Conservation (phyloP, 2,329 filamentous ascomycete species). For the Setomelanomma holmii region DNA sequence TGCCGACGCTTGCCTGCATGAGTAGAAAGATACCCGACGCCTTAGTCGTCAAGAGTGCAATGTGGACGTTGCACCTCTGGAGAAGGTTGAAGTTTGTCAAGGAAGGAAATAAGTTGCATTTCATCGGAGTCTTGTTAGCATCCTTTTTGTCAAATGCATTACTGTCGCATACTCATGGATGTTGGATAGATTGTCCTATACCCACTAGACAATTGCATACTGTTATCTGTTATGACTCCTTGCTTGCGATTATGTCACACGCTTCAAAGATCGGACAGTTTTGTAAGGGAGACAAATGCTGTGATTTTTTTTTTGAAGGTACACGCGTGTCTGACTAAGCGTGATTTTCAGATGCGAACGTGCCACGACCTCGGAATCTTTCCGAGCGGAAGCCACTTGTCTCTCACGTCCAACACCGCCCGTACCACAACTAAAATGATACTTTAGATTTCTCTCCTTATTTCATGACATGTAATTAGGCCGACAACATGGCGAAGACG, state of each 20-base stretch:
- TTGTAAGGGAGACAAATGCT: not conserved
- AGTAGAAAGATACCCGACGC: constrained; percentile 36
- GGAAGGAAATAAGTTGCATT: not conserved
- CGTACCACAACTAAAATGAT: not conserved
- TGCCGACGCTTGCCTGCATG: constrained; percentile 16
- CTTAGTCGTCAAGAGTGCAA: constrained; percentile 23
- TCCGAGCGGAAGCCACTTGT: constrained; percentile 4
- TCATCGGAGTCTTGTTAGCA: constrained; percentile 1
- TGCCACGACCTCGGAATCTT: constrained; percentile 2
- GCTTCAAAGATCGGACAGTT: not conserved
- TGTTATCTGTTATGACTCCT: not conserved
- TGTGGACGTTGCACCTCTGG: constrained; percentile 10
- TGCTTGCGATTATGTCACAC: no score
- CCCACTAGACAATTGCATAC: constrained; percentile 10
- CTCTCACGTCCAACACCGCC: not conserved
- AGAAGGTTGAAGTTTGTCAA: not conserved
- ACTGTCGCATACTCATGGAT: not conserved
- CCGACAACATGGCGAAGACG: constrained; percentile 26
- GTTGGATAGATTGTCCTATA: constrained; percentile 21
- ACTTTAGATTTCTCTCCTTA: not conserved
- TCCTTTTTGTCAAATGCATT: constrained; percentile 5
- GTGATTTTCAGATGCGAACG: no score
- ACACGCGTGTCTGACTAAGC: not conserved
- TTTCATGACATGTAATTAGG: not conserved
- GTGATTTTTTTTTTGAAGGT: not conserved